phyloP scores from a whole-genome alignment of 2,329 filamentous ascomycete species.

The Exophiala sp. region DNA sequence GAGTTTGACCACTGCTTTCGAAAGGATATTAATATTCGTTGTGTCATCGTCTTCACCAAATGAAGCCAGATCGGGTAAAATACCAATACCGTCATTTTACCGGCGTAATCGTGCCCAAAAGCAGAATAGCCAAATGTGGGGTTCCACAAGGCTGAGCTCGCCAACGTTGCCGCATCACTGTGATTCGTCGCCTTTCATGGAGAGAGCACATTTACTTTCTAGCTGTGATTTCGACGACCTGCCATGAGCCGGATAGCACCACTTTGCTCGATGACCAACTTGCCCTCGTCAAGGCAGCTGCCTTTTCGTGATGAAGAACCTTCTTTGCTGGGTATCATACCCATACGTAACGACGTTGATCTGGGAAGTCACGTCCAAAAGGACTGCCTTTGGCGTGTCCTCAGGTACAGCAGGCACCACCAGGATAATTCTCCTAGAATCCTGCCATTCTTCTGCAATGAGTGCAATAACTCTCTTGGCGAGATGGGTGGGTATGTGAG shows the following conservation, averaged over 20 bases:
- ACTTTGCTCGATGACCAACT: too few relatives aligned
- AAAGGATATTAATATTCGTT: too few relatives aligned
- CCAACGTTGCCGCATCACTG: too few relatives aligned
- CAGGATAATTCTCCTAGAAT: neutral
- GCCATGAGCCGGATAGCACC: too few relatives aligned
- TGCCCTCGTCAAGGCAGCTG: neutral
- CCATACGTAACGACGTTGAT: constrained; percentile 2
- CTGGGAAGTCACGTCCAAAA: neutral
- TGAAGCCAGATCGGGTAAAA: neutral
- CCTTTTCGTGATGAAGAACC: constrained; percentile 4
- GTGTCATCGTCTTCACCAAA: neutral
- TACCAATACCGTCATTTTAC: constrained; percentile 1
- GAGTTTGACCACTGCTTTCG: too few relatives aligned
- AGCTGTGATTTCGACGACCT: too few relatives aligned
- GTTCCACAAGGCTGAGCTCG: too few relatives aligned
- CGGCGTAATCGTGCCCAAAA: neutral
- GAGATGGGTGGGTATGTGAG: constrained; percentile 28
- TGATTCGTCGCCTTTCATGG: too few relatives aligned
- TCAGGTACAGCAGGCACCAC: neutral
- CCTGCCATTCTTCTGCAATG: constrained; percentile 6
- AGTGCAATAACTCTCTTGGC: constrained; percentile 26
- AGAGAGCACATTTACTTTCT: too few relatives aligned
- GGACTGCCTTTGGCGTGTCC: neutral
- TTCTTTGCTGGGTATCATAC: neutral
- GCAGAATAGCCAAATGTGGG: too few relatives aligned